phyloP scores from a whole-genome alignment of 768 basidiomycete species.

The Calvatia gigantea region DNA sequence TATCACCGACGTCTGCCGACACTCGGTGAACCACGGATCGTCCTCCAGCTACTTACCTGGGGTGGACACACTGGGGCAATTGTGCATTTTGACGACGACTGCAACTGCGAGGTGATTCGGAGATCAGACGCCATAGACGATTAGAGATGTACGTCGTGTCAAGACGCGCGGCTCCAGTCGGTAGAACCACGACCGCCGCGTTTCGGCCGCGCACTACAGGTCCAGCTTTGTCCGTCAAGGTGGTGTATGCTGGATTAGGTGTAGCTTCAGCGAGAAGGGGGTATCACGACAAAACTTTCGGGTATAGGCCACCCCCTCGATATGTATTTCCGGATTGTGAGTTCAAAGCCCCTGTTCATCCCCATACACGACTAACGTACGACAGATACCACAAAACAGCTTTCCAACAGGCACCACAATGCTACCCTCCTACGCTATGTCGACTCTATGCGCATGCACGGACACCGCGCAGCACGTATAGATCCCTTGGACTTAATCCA shows the following conservation, averaged over 20 bases:
- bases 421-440: conserved; percentile 84
- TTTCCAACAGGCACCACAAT: conserved; percentile 66
- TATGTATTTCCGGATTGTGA: conserved; percentile 72
- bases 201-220: neutral
- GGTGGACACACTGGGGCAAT: no score
- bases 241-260: neutral
- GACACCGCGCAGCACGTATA: conserved; percentile 80
- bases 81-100: neutral
- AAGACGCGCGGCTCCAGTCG: neutral
- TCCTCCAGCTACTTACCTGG: neutral
- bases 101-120: neutral
- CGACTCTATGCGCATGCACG: conserved; percentile 82
- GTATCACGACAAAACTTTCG: conserved; percentile 82
- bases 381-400: conserved; percentile 60
- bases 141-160: no score
- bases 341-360: conserved; percentile 21
- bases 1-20: no score
- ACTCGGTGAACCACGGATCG: neutral
- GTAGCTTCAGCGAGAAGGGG: neutral
- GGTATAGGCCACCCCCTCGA: conserved; percentile 61
- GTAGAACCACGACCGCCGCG: no score
- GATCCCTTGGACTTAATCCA: conserved; percentile 88
- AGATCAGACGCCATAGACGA: no score
- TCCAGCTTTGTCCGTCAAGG: neutral
- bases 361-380: neutral